Conservation (phyloP, 176 grass and related monocot genomes). For the Oryza rufipogon region DNA sequence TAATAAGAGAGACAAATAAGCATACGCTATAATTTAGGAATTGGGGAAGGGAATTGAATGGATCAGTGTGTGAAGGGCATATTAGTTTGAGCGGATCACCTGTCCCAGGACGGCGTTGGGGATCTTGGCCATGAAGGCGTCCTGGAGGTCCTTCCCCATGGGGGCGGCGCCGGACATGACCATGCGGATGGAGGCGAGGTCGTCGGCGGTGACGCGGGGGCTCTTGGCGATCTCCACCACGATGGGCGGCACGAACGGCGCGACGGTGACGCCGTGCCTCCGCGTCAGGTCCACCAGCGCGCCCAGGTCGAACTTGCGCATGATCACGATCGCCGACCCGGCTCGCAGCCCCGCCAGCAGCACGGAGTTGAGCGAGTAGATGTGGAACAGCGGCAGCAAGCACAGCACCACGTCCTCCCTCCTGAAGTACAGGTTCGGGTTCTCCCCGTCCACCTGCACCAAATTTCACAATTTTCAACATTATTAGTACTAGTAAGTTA, state of each 20-base stretch:
- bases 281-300: conserved; percentile 78
- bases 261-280: conserved; percentile 64
- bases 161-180: conserved; percentile 90
- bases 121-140: conserved; percentile 87
- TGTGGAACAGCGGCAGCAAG: conserved; percentile 95
- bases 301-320: conserved; percentile 84
- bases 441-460: conserved; percentile 64
- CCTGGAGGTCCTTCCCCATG: conserved; percentile 91
- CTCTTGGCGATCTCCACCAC: conserved; percentile 95
- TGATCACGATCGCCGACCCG: conserved; percentile 67
- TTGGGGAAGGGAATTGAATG: not conserved
- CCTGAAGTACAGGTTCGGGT: conserved; percentile 79
- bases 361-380: conserved; percentile 97
- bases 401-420: conserved; percentile 71
- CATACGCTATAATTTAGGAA: no score
- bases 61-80: not conserved
- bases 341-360: conserved; percentile 77
- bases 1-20: no score
- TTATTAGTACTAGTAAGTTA: no score
- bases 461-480: not conserved
- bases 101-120: conserved; percentile 86
- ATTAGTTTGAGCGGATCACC: conserved; percentile 28
- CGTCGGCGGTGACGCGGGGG: conserved; percentile 50
- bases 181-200: conserved; percentile 79
- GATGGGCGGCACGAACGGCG: conserved; percentile 89